Evolutionary conservation across 108 stramenopile species (phyloP).

Genomic region (Pseudonitzschia multiseries): DNA sequence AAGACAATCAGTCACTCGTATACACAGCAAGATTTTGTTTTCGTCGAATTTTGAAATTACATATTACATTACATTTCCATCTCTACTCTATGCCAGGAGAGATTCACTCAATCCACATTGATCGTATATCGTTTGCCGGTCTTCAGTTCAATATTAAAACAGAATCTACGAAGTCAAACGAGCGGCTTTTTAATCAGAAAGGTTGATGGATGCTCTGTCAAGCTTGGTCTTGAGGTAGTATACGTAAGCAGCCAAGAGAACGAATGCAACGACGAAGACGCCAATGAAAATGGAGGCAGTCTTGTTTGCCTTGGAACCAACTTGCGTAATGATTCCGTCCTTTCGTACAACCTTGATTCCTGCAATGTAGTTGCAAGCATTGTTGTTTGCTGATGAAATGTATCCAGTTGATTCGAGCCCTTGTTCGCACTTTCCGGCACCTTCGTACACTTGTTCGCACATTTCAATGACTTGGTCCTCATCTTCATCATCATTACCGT

Average conservation of each 20-base stretch:
- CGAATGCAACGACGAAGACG: constrained; percentile 73
- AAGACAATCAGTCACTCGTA: too few species aligned
- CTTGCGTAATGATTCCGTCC: constrained; percentile 57
- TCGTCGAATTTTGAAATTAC: background rate
- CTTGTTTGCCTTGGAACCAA: constrained; percentile 50
- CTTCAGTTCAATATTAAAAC: background rate
- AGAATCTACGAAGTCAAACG: background rate
- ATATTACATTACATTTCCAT: background rate
- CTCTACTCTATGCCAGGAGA: background rate
- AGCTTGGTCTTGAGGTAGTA: constrained; percentile 85
- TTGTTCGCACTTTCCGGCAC: constrained; percentile 80
- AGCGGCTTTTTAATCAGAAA: constrained; percentile 49
- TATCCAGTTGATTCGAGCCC: constrained; percentile 36
- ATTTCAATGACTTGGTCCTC: constrained; percentile 56
- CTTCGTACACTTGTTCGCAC: constrained; percentile 62
- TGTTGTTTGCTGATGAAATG: constrained; percentile 48
- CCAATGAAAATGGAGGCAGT: constrained; percentile 80
- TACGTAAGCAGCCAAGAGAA: constrained; percentile 73
- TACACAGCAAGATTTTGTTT: too few species aligned
- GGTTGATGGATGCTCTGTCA: constrained; percentile 80
- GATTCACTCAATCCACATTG: background rate
- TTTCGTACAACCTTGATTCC: constrained; percentile 76
- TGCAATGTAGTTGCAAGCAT: constrained; percentile 81
- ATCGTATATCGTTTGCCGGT: background rate
- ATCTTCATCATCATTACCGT: constrained; percentile 51